Conservation (phyloP, 345 rosid species). For the Rhizophora apiculata region DNA sequence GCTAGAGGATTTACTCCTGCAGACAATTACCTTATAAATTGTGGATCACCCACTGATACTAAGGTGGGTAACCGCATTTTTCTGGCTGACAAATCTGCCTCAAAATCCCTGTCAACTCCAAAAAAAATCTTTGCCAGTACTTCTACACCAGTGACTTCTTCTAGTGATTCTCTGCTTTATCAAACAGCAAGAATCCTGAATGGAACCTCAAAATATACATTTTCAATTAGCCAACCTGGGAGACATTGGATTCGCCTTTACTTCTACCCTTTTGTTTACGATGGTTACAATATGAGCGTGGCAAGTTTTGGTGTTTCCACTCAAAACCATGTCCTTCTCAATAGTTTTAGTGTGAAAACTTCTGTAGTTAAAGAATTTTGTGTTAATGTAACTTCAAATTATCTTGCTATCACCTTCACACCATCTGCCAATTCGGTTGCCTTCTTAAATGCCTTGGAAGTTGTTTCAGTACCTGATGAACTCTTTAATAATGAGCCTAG, state of each 20-base stretch:
- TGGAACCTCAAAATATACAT: constrained; percentile 57
- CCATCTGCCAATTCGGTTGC: constrained; percentile 63
- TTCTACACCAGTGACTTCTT: constrained; percentile 31
- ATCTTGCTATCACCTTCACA: constrained; percentile 55
- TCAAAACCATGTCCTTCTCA: constrained; percentile 49
- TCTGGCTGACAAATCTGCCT: constrained; percentile 55
- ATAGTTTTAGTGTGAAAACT: constrained; percentile 37
- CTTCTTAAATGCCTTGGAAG: constrained; percentile 70
- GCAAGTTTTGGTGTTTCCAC: constrained; percentile 63
- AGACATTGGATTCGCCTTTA: constrained; percentile 91
- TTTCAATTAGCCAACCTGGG: constrained; percentile 48
- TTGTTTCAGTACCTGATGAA: constrained; percentile 65
- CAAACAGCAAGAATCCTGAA: constrained; percentile 69
- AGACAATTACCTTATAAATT: constrained; percentile 71
- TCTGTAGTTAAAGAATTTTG: constrained; percentile 61
- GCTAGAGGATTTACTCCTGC: constrained; percentile 56
- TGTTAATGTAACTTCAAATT: constrained; percentile 41
- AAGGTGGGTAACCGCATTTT: constrained; percentile 55
- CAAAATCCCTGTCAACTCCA: constrained; percentile 51
- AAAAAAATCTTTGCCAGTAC: constrained; percentile 38
- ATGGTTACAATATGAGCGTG: constrained; percentile 46
- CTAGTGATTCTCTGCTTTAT: constrained; percentile 51
- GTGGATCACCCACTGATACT: constrained; percentile 66
- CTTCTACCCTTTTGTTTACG: constrained; percentile 59
- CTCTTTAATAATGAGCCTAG: constrained; percentile 43